Percentiles rank a stretch among this genome's conserved stretches.
phyloP scores from a whole-genome alignment of 495 filamentous ascomycete species.

The Penicillium alfredii region DNA sequence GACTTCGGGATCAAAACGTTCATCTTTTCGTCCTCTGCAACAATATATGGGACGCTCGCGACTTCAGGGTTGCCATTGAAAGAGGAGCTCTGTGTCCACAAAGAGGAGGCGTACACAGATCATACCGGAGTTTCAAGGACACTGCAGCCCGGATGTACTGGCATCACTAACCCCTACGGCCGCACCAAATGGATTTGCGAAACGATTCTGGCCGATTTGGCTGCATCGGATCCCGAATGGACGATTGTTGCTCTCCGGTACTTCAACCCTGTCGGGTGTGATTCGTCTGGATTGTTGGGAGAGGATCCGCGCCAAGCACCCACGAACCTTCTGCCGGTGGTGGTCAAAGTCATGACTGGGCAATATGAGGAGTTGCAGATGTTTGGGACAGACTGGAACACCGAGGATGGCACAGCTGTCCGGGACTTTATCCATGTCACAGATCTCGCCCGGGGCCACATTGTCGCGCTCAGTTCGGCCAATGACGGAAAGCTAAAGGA shows the following conservation, averaged over 20 bases:
- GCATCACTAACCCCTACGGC: conserved; percentile 60
- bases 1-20: conserved; percentile 58
- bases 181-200: conserved; percentile 63
- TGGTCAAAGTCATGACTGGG: conserved; percentile 55
- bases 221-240: conserved; percentile 53
- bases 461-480: conserved; percentile 47
- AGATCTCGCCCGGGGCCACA: conserved; percentile 63
- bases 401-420: conserved; percentile 54
- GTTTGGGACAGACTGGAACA: conserved; percentile 60
- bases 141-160: conserved; percentile 41
- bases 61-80: conserved; percentile 48
- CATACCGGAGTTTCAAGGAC: conserved; percentile 23
- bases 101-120: conserved; percentile 32
- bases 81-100: conserved; percentile 57
- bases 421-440: conserved; percentile 56
- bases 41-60: conserved; percentile 55
- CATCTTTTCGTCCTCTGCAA: conserved; percentile 62
- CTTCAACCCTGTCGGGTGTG: conserved; percentile 64
- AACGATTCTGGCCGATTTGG: conserved; percentile 57
- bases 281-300: conserved; percentile 57
- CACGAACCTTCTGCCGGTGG: conserved; percentile 58
- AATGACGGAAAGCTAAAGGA: conserved; percentile 32
- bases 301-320: conserved; percentile 58
- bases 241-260: conserved; percentile 58
- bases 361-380: conserved; percentile 47